Conservation (phyloP, 306 rosid species). For the Lupinus albus region DNA sequence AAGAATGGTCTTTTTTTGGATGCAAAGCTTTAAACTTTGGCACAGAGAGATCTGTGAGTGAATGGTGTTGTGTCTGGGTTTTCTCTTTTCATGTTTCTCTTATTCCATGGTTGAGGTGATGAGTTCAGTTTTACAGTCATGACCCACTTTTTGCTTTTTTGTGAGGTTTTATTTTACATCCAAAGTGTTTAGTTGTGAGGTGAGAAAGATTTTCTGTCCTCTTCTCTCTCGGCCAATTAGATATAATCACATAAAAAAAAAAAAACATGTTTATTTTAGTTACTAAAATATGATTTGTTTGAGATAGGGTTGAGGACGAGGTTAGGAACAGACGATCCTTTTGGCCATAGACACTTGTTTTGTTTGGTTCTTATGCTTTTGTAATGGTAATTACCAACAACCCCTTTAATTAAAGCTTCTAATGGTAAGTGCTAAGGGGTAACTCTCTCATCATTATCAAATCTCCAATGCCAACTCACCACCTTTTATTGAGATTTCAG, state of each 20-base stretch:
- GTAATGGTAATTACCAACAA: slow-evolving; percentile 45
- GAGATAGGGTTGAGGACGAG: no score
- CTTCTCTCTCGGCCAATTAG: no score
- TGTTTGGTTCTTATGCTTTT: slow-evolving; percentile 39
- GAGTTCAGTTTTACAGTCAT: slow-evolving; percentile 39
- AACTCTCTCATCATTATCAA: neutral
- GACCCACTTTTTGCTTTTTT: slow-evolving; percentile 53
- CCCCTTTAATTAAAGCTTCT: slow-evolving; percentile 32
- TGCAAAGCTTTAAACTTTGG: slow-evolving; percentile 43
- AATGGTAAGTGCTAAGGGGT: no score
- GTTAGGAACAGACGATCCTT: no score
- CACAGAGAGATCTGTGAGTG: slow-evolving; percentile 47
- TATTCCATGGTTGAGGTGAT: slow-evolving; percentile 22
- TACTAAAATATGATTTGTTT: no score
- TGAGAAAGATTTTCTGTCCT: no score
- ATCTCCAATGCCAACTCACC: slow-evolving; percentile 19
- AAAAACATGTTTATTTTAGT: no score
- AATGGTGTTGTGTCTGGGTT: slow-evolving; percentile 33
- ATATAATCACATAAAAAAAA: no score
- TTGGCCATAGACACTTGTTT: slow-evolving; percentile 55
- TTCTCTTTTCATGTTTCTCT: slow-evolving; percentile 2
- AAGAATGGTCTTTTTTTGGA: slow-evolving; percentile 32
- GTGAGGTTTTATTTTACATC: neutral
- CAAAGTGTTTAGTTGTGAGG: slow-evolving; percentile 28
- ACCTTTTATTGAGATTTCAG: no score